These are phyloP conservation scores for Elasticomyces elasticus DNA, from an alignment of 495 filamentous ascomycete species.

Conservation along the genomic window DNA sequence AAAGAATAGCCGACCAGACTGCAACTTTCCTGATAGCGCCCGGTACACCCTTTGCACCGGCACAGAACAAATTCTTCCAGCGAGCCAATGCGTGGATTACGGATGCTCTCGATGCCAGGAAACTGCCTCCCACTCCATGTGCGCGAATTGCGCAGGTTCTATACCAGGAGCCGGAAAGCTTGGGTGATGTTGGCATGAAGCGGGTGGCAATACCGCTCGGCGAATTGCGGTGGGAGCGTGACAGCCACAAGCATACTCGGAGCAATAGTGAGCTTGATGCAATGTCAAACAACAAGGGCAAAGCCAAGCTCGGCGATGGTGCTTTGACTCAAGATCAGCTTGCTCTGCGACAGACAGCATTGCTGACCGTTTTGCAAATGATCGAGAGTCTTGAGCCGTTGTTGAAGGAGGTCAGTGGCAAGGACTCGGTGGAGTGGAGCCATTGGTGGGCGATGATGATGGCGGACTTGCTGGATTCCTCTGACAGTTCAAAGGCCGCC, in stretches of 20 bases:
- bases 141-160: constrained; percentile 67
- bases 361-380: constrained; percentile 73
- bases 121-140: constrained; percentile 66
- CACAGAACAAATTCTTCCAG: constrained; percentile 71
- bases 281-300: constrained; percentile 8
- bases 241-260: constrained; percentile 33
- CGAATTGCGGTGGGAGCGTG: constrained; percentile 80
- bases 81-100: constrained; percentile 77
- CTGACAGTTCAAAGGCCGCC: constrained; percentile 42
- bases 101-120: constrained; percentile 61
- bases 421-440: constrained; percentile 88
- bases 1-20: constrained; percentile 51
- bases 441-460: constrained; percentile 82
- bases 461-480: constrained; percentile 66
- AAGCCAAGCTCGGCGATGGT: constrained; percentile 28
- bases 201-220: constrained; percentile 79
- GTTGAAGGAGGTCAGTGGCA: constrained; percentile 69
- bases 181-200: constrained; percentile 60
- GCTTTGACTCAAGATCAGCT: constrained; percentile 60
- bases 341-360: constrained; percentile 65
- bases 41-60: constrained; percentile 64
- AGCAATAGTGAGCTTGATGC: constrained; percentile 27
- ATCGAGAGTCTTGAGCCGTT: constrained; percentile 81
- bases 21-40: constrained; percentile 77
- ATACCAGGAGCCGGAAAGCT: constrained; percentile 63